phyloP scores from a whole-genome alignment of 1,284 basidiomycete genomes.

The Melampsora larici-populina region DNA sequence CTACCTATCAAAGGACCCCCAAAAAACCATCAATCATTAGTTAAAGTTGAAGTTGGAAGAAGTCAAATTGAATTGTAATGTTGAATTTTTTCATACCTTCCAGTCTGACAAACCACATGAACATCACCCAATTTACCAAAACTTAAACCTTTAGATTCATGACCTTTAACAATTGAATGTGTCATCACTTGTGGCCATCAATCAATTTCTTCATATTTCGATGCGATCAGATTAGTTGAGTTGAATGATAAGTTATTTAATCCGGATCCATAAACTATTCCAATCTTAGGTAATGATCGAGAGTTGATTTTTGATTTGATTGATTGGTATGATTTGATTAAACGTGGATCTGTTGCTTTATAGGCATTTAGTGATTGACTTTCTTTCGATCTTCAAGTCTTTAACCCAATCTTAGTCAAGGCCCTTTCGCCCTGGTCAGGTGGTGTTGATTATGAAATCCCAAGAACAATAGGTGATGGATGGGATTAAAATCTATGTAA shows the following conservation, averaged over 20 bases:
- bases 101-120: conserved; percentile 39
- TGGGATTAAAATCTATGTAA: no score
- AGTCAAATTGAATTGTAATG: no score
- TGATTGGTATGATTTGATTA: conserved; percentile 18
- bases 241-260: conserved; percentile 47
- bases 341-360: conserved; percentile 15
- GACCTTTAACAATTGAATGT: conserved; percentile 63
- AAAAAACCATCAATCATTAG: no score
- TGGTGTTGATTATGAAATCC: no score
- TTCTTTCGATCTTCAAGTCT: no score
- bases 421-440: no score
- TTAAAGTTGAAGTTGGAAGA: no score
- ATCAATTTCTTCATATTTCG: conserved; percentile 47
- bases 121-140: conserved; percentile 66
- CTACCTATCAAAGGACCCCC: no score
- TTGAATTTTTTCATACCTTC: no score
- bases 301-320: conserved; percentile 17
- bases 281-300: conserved; percentile 60
- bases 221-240: conserved; percentile 46
- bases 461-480: no score
- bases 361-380: no score
- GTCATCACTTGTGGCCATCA: conserved; percentile 47
- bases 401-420: no score
- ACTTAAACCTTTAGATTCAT: conserved; percentile 66
- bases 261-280: conserved; percentile 61